A percentile compares a stretch with the other conserved stretches of the same genome.
phyloP scores from a whole-genome alignment of 1,284 basidiomycete species.

The Bondarzewia mesenterica region DNA sequence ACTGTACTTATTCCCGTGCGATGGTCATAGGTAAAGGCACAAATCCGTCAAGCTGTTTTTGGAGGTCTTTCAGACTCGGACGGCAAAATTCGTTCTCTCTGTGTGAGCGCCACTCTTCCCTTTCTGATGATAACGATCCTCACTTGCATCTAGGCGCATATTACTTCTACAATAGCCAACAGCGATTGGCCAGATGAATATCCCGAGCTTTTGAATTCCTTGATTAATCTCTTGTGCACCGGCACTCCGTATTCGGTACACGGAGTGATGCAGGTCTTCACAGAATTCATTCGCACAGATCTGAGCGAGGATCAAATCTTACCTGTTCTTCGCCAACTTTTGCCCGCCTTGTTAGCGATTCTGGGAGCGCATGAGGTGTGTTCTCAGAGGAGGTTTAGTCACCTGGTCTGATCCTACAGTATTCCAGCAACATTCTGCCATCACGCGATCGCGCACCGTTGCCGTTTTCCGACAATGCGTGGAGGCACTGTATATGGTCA shows the following conservation, averaged over 20 bases:
- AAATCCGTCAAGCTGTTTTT: constrained; percentile 72
- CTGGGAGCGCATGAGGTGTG: constrained; percentile 67
- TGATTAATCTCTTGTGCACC: constrained; percentile 71
- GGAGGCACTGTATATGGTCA: constrained; percentile 87
- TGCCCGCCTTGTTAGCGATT: constrained; percentile 82
- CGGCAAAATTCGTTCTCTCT: constrained; percentile 78
- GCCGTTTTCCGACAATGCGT: constrained; percentile 90
- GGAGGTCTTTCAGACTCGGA: constrained; percentile 76
- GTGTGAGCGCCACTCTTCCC: constrained; percentile 38
- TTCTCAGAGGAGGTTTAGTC: background rate
- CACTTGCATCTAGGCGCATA: constrained; percentile 61
- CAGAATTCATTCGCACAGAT: constrained; percentile 87
- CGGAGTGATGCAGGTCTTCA: constrained; percentile 91
- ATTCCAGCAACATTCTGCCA: constrained; percentile 56
- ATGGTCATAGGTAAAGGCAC: constrained; percentile 57
- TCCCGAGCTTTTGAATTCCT: constrained; percentile 65
- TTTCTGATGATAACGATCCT: background rate
- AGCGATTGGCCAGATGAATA: constrained; percentile 95
- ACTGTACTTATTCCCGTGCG: no score
- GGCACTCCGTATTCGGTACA: constrained; percentile 71
- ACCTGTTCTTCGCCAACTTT: constrained; percentile 75
- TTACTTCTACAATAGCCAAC: constrained; percentile 77
- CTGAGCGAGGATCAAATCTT: constrained; percentile 89
- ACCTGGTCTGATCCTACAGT: background rate
- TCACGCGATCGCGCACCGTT: constrained; percentile 80